These are phyloP conservation scores for Aspergillus ostianus DNA, from an alignment of 495 filamentous ascomycete species.

Conservation along the genomic window DNA sequence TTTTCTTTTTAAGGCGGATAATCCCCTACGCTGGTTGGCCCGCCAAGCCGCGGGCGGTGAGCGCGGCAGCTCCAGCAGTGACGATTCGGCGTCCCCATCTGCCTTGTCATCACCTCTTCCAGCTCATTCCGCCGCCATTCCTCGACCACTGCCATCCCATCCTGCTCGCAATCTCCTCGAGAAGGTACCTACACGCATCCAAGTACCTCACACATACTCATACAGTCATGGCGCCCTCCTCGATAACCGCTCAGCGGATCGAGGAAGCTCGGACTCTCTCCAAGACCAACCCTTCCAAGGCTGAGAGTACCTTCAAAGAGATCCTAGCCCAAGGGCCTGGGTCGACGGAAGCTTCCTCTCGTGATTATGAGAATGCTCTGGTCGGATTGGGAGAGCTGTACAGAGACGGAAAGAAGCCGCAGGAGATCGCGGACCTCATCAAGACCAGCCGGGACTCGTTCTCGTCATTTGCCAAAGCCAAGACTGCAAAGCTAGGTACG, in stretches of 20 bases:
- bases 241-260: conserved; percentile 58
- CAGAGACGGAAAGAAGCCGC: conserved; percentile 80
- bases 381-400: conserved; percentile 88
- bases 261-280: conserved; percentile 82
- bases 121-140: background rate
- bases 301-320: conserved; percentile 80
- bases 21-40: conserved; percentile 10
- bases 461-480: conserved; percentile 95
- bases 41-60: conserved; percentile 24
- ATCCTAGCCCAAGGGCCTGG: conserved; percentile 83
- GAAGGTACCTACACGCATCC: background rate
- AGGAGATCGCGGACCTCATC: conserved; percentile 89
- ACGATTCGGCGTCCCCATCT: conserved; percentile 1
- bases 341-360: conserved; percentile 76
- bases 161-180: background rate
- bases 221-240: conserved; percentile 48
- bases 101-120: background rate
- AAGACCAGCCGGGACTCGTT: conserved; percentile 85
- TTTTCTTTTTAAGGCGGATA: too few species aligned
- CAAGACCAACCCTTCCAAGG: conserved; percentile 74
- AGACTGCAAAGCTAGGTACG: conserved; percentile 96
- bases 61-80: conserved; percentile 11
- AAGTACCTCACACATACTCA: conserved; percentile 8
- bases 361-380: conserved; percentile 73
- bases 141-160: background rate